Evolutionary conservation across 352 stramenopile species (phyloP).

Genomic region (Pythium dissimile): DNA sequence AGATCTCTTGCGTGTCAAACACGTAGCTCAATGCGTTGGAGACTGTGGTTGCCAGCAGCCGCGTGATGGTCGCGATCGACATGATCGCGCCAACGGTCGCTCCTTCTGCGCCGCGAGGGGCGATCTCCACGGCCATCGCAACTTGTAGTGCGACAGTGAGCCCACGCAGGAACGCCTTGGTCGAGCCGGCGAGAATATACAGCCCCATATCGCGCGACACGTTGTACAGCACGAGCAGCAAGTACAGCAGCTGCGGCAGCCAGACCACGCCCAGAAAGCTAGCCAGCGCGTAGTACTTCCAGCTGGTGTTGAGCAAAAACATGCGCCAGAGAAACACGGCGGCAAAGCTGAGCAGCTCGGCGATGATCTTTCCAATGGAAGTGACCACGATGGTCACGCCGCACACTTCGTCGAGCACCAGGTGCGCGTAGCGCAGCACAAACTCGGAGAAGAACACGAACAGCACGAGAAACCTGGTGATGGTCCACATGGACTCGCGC

Average conservation of each 20-base stretch:
- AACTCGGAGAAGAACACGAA: slow-evolving; percentile 66
- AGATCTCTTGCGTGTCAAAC: slow-evolving; percentile 31
- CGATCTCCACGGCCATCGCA: slow-evolving; percentile 45
- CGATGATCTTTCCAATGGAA: slow-evolving; percentile 47
- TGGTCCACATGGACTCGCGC: slow-evolving; percentile 33
- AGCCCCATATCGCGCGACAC: slow-evolving; percentile 26
- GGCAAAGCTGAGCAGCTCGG: slow-evolving; percentile 38
- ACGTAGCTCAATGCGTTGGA: slow-evolving; percentile 42
- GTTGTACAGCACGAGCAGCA: slow-evolving; percentile 29
- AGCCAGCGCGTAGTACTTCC: slow-evolving; percentile 27
- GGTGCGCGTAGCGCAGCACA: slow-evolving; percentile 41
- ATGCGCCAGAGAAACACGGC: slow-evolving; percentile 44
- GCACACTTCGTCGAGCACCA: slow-evolving; percentile 40
- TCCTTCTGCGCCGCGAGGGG: slow-evolving; percentile 46
- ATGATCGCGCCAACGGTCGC: slow-evolving; percentile 48
- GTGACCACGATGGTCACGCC: slow-evolving; percentile 33
- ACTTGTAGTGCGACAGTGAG: slow-evolving; percentile 37
- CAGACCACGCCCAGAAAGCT: slow-evolving; percentile 36
- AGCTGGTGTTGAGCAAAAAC: slow-evolving; percentile 39
- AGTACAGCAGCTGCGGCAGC: slow-evolving; percentile 38
- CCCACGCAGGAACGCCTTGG: slow-evolving; percentile 37
- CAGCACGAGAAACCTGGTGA: slow-evolving; percentile 56
- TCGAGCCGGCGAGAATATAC: slow-evolving; percentile 35
- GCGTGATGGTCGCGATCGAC: slow-evolving; percentile 50
- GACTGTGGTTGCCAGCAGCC: slow-evolving; percentile 36